Evolutionary conservation across 805 yeast genomes (phyloP).

Genomic region (Teunomyces barrocoloradensis): DNA sequence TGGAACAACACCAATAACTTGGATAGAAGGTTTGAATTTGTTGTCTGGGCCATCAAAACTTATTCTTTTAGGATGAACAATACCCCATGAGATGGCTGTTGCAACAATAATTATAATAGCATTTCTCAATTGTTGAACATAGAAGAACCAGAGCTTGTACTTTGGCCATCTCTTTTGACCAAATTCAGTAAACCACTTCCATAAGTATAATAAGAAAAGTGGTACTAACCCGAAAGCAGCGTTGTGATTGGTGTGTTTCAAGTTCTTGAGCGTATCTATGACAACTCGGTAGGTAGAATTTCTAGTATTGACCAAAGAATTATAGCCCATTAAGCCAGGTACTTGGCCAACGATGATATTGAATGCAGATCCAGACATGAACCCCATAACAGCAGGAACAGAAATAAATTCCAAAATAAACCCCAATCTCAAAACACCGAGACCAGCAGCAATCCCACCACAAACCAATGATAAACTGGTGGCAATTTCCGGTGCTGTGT

Average conservation of each 20-base stretch:
- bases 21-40: constrained; percentile 46
- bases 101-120: constrained; percentile 80
- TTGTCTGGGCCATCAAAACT: constrained; percentile 28
- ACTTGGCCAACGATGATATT: constrained; percentile 81
- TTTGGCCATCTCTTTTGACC: constrained; percentile 66
- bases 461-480: constrained; percentile 75
- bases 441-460: constrained; percentile 80
- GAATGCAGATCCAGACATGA: constrained; percentile 93
- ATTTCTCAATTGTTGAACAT: constrained; percentile 70
- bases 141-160: constrained; percentile 58
- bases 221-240: constrained; percentile 88
- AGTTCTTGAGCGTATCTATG: constrained; percentile 66
- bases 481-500: constrained; percentile 70
- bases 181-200: constrained; percentile 64
- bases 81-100: constrained; percentile 79
- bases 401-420: constrained; percentile 87
- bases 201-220: constrained; percentile 63
- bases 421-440: constrained; percentile 82
- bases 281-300: constrained; percentile 66
- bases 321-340: constrained; percentile 80
- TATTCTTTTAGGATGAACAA: constrained; percentile 49
- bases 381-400: constrained; percentile 88
- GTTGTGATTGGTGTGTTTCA: constrained; percentile 66
- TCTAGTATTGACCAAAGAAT: constrained; percentile 66
- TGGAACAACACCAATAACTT: constrained; percentile 75